Percentiles rank a stretch among this genome's conserved stretches.
Evolutionary conservation across 305 asterid genomes (phyloP).

Genomic region (Fraxinus latifolia): DNA sequence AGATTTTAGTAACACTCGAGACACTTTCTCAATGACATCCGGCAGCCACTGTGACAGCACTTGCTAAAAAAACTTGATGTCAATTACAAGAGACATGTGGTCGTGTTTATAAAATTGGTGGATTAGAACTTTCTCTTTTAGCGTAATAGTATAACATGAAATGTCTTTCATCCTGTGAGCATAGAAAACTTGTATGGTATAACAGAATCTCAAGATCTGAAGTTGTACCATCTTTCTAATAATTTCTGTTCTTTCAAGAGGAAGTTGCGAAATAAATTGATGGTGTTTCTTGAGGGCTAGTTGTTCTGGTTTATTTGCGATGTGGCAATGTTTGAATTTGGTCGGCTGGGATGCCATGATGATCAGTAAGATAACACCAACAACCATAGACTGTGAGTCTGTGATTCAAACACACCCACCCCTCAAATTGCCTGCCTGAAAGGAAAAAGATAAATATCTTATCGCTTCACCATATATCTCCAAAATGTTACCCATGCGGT

Average conservation of each 20-base stretch:
- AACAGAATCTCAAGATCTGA: not conserved
- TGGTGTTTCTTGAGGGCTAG: not conserved
- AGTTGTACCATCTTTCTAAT: not conserved
- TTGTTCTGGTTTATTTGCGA: not conserved
- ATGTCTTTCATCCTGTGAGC: not conserved
- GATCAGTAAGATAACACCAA: not conserved
- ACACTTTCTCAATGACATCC: not conserved
- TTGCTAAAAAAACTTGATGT: not conserved
- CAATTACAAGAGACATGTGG: not conserved
- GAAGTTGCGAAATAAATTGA: not conserved
- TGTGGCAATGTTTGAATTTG: not conserved
- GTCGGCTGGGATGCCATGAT: not conserved
- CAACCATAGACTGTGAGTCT: not conserved
- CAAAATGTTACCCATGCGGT: not conserved
- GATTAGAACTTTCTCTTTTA: not conserved
- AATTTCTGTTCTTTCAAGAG: not conserved
- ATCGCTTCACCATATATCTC: not conserved
- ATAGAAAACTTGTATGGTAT: not conserved
- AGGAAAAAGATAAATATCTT: not conserved
- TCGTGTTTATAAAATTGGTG: not conserved
- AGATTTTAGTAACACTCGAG: not conserved
- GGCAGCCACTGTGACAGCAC: not conserved
- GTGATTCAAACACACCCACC: not conserved
- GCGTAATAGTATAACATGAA: not conserved
- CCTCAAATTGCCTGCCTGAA: not conserved